Evolutionary conservation across 2,329 filamentous ascomycete species (phyloP).

Genomic region (Trichoderma arundinaceum): DNA sequence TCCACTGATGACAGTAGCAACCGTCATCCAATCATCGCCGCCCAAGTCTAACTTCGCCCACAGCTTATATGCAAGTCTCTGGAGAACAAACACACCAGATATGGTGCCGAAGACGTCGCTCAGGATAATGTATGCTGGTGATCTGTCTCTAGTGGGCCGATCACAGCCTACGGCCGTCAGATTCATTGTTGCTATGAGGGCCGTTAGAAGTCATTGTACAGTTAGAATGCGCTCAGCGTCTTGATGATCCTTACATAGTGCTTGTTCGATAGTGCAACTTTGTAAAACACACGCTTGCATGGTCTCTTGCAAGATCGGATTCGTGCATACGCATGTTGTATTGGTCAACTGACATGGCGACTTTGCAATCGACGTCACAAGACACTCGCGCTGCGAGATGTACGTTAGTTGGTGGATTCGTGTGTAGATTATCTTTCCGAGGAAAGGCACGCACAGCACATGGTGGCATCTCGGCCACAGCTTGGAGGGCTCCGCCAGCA

Average conservation of each 20-base stretch:
- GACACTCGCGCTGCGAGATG: conserved; percentile 38
- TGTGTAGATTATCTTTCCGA: not conserved
- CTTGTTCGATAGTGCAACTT: conserved; percentile 42
- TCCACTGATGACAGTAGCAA: conserved; percentile 37
- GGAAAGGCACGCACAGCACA: conserved; percentile 42
- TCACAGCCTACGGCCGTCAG: conserved; percentile 35
- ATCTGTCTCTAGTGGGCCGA: conserved; percentile 42
- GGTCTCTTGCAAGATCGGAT: conserved; percentile 37
- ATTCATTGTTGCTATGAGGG: conserved; percentile 38
- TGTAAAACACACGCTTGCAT: conserved; percentile 40
- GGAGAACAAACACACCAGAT: conserved; percentile 48
- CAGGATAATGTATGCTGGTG: conserved; percentile 44
- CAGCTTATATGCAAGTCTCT: conserved; percentile 49
- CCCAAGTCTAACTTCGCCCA: conserved; percentile 45
- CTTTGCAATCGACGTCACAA: conserved; percentile 35
- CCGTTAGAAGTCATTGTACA: not conserved
- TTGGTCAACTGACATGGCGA: conserved; percentile 41
- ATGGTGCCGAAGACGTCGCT: conserved; percentile 44
- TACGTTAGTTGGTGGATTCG: not conserved
- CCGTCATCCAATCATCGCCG: conserved; percentile 47
- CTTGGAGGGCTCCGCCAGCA: conserved; percentile 1
- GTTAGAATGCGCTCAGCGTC: too few species aligned
- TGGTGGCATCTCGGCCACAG: conserved; percentile 37
- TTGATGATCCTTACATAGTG: conserved; percentile 39
- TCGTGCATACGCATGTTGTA: conserved; percentile 43